These are phyloP conservation scores for Scheffersomyces ergatensis DNA, from an alignment of 805 yeast genomes.

Conservation along the genomic window DNA sequence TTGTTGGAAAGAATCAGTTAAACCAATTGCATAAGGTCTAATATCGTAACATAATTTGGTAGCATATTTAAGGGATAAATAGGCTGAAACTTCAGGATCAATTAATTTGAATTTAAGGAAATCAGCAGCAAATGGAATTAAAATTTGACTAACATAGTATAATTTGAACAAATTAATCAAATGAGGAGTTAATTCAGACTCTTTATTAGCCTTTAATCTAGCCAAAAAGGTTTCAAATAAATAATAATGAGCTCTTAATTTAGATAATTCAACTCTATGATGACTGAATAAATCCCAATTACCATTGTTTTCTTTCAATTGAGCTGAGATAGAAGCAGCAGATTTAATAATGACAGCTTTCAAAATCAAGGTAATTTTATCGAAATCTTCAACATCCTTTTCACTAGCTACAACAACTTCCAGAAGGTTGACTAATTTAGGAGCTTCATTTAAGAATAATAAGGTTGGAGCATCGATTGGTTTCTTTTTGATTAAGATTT, in stretches of 20 bases:
- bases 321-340: slow-evolving; percentile 24
- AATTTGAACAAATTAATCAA: slow-evolving; percentile 56
- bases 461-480: slow-evolving; percentile 38
- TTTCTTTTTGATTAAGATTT: slow-evolving; percentile 38
- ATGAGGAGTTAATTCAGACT: slow-evolving; percentile 41
- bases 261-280: slow-evolving; percentile 48
- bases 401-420: slow-evolving; percentile 8
- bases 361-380: slow-evolving; percentile 28
- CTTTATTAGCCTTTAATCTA: slow-evolving; percentile 33
- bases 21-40: slow-evolving; percentile 68
- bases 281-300: too few relatives aligned
- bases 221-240: slow-evolving; percentile 39
- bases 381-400: slow-evolving; percentile 22
- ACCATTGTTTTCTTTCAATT: slow-evolving; percentile 21
- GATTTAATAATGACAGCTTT: slow-evolving; percentile 38
- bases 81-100: slow-evolving; percentile 31
- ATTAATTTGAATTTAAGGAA: slow-evolving; percentile 66
- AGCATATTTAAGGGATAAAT: slow-evolving; percentile 14
- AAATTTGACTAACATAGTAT: slow-evolving; percentile 55
- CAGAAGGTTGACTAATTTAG: neutral
- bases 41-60: slow-evolving; percentile 24
- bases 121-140: slow-evolving; percentile 65
- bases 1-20: slow-evolving; percentile 81
- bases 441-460: slow-evolving; percentile 10
- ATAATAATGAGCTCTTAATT: slow-evolving; percentile 50